These are phyloP conservation scores for Chondrostereum purpureum DNA, from an alignment of 1,284 basidiomycete genomes.

Conservation along the genomic window DNA sequence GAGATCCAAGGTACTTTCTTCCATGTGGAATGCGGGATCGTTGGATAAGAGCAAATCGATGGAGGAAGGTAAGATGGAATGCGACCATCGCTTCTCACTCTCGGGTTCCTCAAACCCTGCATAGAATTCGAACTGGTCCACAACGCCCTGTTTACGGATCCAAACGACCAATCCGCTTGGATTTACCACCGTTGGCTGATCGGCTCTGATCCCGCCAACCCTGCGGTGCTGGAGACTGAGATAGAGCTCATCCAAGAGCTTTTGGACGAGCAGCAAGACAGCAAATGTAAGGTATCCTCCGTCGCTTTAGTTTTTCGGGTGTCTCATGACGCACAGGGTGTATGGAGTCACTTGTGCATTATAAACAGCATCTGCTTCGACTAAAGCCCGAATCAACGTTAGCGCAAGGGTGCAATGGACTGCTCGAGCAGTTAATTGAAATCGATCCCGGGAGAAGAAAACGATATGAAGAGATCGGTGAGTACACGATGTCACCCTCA, in stretches of 20 bases:
- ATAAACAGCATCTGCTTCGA: constrained; percentile 54
- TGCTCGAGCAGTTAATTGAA: constrained; percentile 45
- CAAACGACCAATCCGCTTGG: constrained; percentile 95
- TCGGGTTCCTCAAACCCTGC: constrained; percentile 7
- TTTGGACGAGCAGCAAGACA: constrained; percentile 86
- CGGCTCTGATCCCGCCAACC: constrained; percentile 57
- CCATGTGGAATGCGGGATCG: constrained; percentile 58
- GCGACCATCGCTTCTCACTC: constrained; percentile 7
- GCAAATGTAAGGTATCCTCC: constrained; percentile 69
- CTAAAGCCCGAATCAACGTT: constrained; percentile 33
- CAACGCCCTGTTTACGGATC: constrained; percentile 96
- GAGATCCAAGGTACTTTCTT: constrained; percentile 75
- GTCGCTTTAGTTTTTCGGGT: constrained; percentile 7
- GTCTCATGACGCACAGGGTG: constrained; percentile 78
- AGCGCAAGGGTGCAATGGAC: constrained; percentile 39
- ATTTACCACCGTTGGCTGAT: constrained; percentile 97
- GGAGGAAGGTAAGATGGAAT: constrained; percentile 66
- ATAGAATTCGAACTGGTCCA: constrained; percentile 88
- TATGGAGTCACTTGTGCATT: constrained; percentile 85
- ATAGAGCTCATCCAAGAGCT: constrained; percentile 79
- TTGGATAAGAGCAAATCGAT: constrained; percentile 46
- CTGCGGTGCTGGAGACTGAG: constrained; percentile 65
- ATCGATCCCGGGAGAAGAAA: constrained; percentile 54
- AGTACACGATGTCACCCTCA: too few species aligned
- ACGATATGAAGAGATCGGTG: constrained; percentile 62